phyloP scores from a whole-genome alignment of 2,329 filamentous ascomycete species.

The Fusarium piperis region DNA sequence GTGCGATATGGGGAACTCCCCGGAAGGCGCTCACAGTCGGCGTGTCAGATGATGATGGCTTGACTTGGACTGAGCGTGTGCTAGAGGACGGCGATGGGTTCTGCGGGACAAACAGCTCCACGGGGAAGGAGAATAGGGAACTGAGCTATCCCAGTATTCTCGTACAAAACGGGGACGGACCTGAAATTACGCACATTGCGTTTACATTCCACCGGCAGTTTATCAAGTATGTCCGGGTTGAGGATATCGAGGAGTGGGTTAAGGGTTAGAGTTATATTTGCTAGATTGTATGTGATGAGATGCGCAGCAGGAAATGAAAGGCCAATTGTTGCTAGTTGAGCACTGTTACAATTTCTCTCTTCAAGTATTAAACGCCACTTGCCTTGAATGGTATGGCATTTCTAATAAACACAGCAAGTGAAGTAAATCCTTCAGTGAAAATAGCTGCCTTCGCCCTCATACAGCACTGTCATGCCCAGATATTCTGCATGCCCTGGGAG shows the following conservation, averaged over 20 bases:
- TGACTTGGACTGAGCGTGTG: constrained; percentile 50
- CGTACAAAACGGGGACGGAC: constrained; percentile 27
- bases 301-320: neutral
- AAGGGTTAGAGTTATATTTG: neutral
- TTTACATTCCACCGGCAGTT: constrained; percentile 55
- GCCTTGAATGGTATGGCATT: neutral
- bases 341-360: neutral
- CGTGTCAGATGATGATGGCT: constrained; percentile 48
- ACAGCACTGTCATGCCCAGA: too few species aligned
- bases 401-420: too few species aligned
- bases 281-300: neutral
- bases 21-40: constrained; percentile 48
- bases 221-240: constrained; percentile 52
- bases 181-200: constrained; percentile 48
- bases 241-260: constrained; percentile 41
- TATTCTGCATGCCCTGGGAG: too few species aligned
- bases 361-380: neutral
- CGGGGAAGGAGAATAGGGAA: constrained; percentile 53
- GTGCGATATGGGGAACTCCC: constrained; percentile 56
- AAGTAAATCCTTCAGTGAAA: too few species aligned
- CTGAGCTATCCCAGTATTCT: constrained; percentile 56
- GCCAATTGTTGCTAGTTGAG: neutral
- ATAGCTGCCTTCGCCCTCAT: too few species aligned
- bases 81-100: constrained; percentile 57
- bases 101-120: constrained; percentile 57